Conservation (phyloP, 345 rosid genomes). For the Hibiscus mutabilis region DNA sequence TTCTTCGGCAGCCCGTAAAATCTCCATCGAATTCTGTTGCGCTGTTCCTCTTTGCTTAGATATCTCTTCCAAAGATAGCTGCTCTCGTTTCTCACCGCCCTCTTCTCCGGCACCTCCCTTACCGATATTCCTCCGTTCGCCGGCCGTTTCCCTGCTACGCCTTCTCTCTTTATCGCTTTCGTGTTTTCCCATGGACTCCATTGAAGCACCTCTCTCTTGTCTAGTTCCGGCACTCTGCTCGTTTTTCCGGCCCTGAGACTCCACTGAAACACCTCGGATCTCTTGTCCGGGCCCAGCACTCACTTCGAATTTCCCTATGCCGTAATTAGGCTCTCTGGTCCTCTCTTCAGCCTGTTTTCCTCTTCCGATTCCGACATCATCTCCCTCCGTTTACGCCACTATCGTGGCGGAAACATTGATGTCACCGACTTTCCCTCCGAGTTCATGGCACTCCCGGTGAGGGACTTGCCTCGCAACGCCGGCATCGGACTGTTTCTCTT, state of each 20-base stretch:
- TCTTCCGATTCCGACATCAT: not conserved
- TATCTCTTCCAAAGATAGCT: constrained; percentile 40
- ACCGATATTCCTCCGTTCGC: not conserved
- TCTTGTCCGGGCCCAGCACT: not conserved
- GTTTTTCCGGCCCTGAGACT: too few species aligned
- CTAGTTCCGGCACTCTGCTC: too few species aligned
- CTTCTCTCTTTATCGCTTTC: not conserved
- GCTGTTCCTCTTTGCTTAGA: constrained; percentile 36
- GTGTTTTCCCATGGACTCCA: not conserved
- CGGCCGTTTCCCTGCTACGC: too few species aligned
- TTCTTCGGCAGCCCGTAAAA: constrained; percentile 40
- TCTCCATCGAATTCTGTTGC: constrained; percentile 48
- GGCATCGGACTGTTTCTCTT: not conserved
- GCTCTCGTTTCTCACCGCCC: constrained; percentile 7
- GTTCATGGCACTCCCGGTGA: constrained; percentile 8
- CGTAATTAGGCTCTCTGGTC: not conserved
- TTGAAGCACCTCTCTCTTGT: too few species aligned
- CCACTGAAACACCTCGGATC: not conserved
- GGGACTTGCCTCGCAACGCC: not conserved
- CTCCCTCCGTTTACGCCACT: not conserved
- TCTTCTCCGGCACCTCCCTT: not conserved
- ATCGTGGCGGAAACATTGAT: not conserved
- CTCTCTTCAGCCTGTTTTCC: not conserved
- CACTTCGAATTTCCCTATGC: not conserved
- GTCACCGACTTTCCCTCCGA: not conserved